Conservation (phyloP, 2,329 filamentous ascomycete genomes). For the Cladosporium sp. region DNA sequence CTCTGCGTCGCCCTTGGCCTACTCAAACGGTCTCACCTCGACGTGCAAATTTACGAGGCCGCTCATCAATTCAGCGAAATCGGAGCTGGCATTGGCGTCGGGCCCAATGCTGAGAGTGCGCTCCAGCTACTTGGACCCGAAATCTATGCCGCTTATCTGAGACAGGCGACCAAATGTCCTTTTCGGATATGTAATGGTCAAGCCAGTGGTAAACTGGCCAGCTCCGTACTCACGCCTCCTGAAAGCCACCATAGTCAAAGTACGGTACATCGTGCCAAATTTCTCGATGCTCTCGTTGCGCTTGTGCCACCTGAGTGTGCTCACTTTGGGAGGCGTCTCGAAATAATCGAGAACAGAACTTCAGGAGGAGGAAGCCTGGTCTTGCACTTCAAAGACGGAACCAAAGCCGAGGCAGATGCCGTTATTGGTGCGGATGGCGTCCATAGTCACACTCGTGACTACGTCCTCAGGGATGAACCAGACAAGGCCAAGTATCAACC, state of each 20-base stretch:
- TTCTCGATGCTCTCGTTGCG: constrained; percentile 39
- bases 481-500: constrained; percentile 43
- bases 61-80: constrained; percentile 54
- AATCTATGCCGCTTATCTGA: constrained; percentile 40
- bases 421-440: constrained; percentile 63
- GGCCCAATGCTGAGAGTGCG: constrained; percentile 50
- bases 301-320: constrained; percentile 36
- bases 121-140: constrained; percentile 51
- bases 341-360: constrained; percentile 20
- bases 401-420: constrained; percentile 38
- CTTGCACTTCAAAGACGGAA: constrained; percentile 43
- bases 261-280: constrained; percentile 37
- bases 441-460: constrained; percentile 50
- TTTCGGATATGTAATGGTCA: background rate
- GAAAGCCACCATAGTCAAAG: constrained; percentile 11
- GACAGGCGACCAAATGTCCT: constrained; percentile 31
- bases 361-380: constrained; percentile 24
- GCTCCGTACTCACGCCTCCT: background rate
- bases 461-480: constrained; percentile 45
- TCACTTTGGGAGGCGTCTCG: constrained; percentile 26
- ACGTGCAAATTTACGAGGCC: constrained; percentile 53
- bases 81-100: constrained; percentile 52
- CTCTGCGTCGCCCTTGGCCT: constrained; percentile 52
- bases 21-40: constrained; percentile 30
- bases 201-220: constrained; percentile 19